A percentile compares a stretch with the other conserved stretches of the same genome.
Conservation (phyloP, 345 rosid species). For the Raphanus raphanistrum region DNA sequence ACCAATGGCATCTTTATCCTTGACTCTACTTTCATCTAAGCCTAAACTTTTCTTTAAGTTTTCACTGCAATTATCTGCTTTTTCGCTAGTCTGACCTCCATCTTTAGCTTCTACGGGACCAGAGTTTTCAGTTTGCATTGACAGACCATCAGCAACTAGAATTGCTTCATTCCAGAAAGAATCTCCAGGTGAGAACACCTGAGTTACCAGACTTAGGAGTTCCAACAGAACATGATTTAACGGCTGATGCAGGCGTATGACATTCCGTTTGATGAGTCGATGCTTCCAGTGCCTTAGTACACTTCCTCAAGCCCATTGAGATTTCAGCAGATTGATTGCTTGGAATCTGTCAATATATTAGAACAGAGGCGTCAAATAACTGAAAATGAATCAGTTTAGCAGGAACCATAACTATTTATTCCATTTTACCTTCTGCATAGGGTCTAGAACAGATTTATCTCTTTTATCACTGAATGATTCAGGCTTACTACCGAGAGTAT, state of each 20-base stretch:
- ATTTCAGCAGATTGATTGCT: conserved; percentile 34
- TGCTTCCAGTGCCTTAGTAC: conserved; percentile 48
- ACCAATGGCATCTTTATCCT: conserved; percentile 33
- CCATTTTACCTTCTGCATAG: conserved; percentile 47
- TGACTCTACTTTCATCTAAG: conserved; percentile 49
- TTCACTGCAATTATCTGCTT: conserved; percentile 39
- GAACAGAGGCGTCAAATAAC: conserved; percentile 4
- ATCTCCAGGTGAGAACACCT: conserved; percentile 88
- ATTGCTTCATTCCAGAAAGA: conserved; percentile 96
- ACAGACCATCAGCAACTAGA: conserved; percentile 83
- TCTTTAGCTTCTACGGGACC: conserved; percentile 34
- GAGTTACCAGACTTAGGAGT: conserved; percentile 94
- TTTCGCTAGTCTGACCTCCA: conserved; percentile 1
- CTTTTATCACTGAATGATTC: conserved; percentile 42
- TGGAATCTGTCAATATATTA: conserved; percentile 34
- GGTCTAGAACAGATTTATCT: conserved; percentile 28
- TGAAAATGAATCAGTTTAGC: conserved; percentile 20
- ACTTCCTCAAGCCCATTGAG: conserved; percentile 62
- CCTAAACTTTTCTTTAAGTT: conserved; percentile 40
- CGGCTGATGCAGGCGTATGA: conserved; percentile 64
- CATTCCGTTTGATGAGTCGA: conserved; percentile 41
- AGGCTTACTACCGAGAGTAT: conserved; percentile 42
- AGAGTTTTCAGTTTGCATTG: conserved; percentile 42
- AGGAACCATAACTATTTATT: conserved; percentile 1
- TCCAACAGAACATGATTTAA: conserved; percentile 43